Base-by-base conservation (phyloP, 495 filamentous ascomycete species). In the Lepraria neglecta region DNA sequence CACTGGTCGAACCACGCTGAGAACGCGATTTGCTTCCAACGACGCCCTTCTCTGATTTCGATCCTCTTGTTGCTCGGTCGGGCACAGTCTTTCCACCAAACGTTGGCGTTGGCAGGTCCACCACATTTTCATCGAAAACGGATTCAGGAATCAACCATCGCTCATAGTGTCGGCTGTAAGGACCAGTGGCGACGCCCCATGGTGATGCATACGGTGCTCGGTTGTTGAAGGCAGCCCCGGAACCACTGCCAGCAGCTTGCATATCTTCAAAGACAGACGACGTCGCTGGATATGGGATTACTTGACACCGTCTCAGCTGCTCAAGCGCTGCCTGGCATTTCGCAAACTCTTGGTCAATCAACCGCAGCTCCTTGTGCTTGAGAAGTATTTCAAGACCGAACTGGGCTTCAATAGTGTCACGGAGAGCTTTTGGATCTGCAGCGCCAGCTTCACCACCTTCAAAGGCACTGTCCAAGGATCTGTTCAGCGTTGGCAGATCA, bases 311-410 rank as follows among this genome's bases (percentile, higher is more conserved):
- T 60, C 94, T 87, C 52, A 98, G 80, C 72, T 97, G 94, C 74
- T 98, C 94, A 64, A 97, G 80, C n/a, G 91, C 88, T 65, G 91
- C 77, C 78, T 97, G 91, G 67, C 92, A 96, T 78, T 95, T 96
- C 66, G 90, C 91, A 63, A 97, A 82, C 73, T 97, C 92, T 73
- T 96, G 91, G 71, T 97, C 90, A 73, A 98, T 95, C 60, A 96
- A 79, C 17, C 91, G 88, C 30, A 97, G 75, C 75, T 98, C 94
- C 64, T 92, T 83, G 70, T 98, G 94, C 77, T 97, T 98, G 66
- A 96, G 74, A 59, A 97, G 76, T 46, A 97, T 92, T 74, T 97
- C 91, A 61, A 95, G 83, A 66, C 88, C 87, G 72, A 98, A 85
- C 73, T 97, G 89, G 45, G 87, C 81, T 66, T 91, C 86, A 66